Percentiles rank a stretch among this genome's conserved stretches.
phyloP scores from a whole-genome alignment of 2,329 filamentous ascomycete species.

The Cladosporium colombiae region DNA sequence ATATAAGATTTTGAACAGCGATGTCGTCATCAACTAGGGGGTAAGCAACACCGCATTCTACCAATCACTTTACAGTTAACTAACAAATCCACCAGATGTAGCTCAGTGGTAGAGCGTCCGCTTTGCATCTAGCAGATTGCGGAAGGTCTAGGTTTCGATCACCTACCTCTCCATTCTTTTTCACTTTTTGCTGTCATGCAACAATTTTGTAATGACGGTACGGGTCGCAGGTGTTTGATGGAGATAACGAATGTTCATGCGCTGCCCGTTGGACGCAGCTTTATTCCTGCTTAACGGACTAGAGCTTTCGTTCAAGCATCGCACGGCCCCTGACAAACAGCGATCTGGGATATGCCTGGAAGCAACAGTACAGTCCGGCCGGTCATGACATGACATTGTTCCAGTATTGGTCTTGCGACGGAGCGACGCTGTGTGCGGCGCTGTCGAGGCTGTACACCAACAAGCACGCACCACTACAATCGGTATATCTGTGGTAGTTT shows the following conservation, averaged over 20 bases:
- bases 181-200: constrained; percentile 1
- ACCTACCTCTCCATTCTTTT: constrained; percentile 18
- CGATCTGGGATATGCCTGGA: not conserved
- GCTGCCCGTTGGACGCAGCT: not conserved
- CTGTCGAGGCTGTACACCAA: not conserved
- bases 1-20: too few relatives aligned
- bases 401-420: not conserved
- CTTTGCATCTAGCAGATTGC: constrained; percentile 20
- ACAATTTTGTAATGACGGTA: not conserved
- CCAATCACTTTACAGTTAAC: too few relatives aligned
- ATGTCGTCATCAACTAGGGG: too few relatives aligned
- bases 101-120: constrained; percentile 21
- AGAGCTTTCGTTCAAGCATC: not conserved
- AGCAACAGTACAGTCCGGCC: not conserved
- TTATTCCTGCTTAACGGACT: not conserved
- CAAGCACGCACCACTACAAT: not conserved
- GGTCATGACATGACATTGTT: not conserved
- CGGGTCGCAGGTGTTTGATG: not conserved
- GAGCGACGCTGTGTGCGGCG: not conserved
- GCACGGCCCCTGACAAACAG: not conserved
- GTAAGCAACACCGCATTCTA: too few relatives aligned
- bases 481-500: not conserved
- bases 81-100: not conserved
- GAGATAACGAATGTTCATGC: not conserved
- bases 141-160: constrained; percentile 20